These are phyloP conservation scores for Trichosporon asahii DNA, from an alignment of 1,284 basidiomycete genomes.

Conservation along the genomic window DNA sequence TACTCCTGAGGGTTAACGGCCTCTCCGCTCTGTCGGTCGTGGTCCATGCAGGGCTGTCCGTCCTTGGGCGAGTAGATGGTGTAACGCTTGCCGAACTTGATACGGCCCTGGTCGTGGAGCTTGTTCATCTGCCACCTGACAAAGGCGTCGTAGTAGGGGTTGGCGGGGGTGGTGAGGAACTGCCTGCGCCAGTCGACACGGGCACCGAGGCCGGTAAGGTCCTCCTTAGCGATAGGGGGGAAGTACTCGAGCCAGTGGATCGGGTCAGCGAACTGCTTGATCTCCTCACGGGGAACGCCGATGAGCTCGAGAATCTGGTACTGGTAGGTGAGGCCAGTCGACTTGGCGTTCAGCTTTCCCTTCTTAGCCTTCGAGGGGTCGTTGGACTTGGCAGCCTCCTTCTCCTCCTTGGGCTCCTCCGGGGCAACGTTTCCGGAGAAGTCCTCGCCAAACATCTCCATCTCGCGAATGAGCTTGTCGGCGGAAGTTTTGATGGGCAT, in stretches of 20 bases:
- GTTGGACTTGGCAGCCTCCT: constrained; percentile 40
- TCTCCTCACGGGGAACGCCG: constrained; percentile 79
- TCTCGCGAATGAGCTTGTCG: constrained; percentile 96
- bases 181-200: constrained; percentile 96
- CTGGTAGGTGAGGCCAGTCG: constrained; percentile 91
- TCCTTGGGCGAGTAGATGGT: constrained; percentile 99
- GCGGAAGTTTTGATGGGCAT: constrained; percentile 98
- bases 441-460: constrained; percentile 89
- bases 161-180: constrained; percentile 88
- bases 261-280: constrained; percentile 94
- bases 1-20: constrained; percentile 95
- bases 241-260: constrained; percentile 90
- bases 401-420: constrained; percentile 34
- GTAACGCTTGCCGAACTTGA: constrained; percentile 98
- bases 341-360: constrained; percentile 90
- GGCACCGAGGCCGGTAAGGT: constrained; percentile 82
- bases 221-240: constrained; percentile 90
- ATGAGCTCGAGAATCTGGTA: constrained; percentile 99
- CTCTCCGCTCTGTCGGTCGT: constrained; percentile 94
- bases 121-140: constrained; percentile 99
- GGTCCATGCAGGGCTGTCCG: constrained; percentile 99
- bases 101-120: constrained; percentile 76
- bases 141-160: constrained; percentile 96
- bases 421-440: constrained; percentile 60
- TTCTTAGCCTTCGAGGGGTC: constrained; percentile 78